Evolutionary conservation across 2,329 filamentous ascomycete genomes (phyloP), one percentile per base, ranked within the genome.

Genomic region (Exophiala lecanii-corni): DNA sequence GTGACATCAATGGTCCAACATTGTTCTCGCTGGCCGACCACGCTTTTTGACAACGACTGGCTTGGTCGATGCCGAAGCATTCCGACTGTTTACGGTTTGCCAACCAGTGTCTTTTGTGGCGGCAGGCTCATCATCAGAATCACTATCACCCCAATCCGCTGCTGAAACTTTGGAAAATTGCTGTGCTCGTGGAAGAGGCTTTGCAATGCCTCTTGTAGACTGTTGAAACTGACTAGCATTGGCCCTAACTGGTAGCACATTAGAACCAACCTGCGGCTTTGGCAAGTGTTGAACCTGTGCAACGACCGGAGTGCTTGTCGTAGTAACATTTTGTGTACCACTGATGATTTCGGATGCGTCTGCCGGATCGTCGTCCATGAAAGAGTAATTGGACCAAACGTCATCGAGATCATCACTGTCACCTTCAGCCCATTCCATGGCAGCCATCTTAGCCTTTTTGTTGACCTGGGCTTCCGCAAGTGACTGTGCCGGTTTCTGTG

Each of bases 371-470:
- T 46, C 41, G 6, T 43, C 45, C 19, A 36, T 13, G 40, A 43
- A 44, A 3, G 49, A 51, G 4, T 41, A 36, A 16, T 45, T 32
- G 17, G 49, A 55, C 41, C 46, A 54, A 12, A 13, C 41, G 25
- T 52, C 51, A 10, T 53, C 51, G 16, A 57, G 40, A 33, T 50
- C 50, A 25, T 57, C 51, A 17, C 45, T 46, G 16, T 57, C 51
- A 20, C 55, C 56, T 13, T 56, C 51, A 19, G 58, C 55, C 55
- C 57, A 60, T 33, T 56, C 54, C 42, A 61, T 50, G 12, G 59
- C 57, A 33, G 59, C 57, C 41, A 63, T 47, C 44, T 64, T 64
- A 4, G 62, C 61, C 40, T 49, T 50, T 35, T 57, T 47, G 41
- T 63, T 64, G 19, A 59, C 59, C 33, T 59, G 53, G 1, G 55